A percentile compares a stretch with the other conserved stretches of the same genome.
phyloP scores from a whole-genome alignment of 495 filamentous ascomycete genomes.

The Hypomontagnella monticulosa region DNA sequence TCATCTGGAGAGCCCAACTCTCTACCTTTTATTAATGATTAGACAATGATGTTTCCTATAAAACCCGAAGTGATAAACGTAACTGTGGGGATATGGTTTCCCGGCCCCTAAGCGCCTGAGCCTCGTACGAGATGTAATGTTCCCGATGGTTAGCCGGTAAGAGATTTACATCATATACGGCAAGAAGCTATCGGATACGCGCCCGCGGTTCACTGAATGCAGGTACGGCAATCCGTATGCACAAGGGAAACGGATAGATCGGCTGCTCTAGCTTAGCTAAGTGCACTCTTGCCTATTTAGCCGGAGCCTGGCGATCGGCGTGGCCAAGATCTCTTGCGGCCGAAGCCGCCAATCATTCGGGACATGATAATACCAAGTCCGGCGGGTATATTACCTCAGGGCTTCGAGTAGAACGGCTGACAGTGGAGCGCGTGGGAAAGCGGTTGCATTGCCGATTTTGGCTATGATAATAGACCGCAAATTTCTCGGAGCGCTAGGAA shows the following conservation, averaged over 20 bases:
- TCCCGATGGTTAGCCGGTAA: no score
- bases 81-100: no score
- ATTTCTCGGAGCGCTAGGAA: conserved; percentile 1
- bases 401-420: conserved; percentile 8
- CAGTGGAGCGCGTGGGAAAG: neutral
- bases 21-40: no score
- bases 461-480: neutral
- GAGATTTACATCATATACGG: neutral
- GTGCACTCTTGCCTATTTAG: conserved; percentile 18
- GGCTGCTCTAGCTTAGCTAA: conserved; percentile 2
- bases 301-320: conserved; percentile 22
- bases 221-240: neutral
- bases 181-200: neutral
- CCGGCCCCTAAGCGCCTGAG: no score
- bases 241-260: conserved; percentile 10
- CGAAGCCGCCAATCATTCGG: conserved; percentile 11
- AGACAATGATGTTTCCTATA: no score
- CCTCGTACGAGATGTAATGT: no score
- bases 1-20: no score
- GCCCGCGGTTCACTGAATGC: neutral
- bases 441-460: conserved; percentile 11
- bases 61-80: no score
- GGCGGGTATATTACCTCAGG: conserved; percentile 22
- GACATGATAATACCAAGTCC: conserved; percentile 6
- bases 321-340: conserved; percentile 11